A percentile compares a stretch with the other conserved stretches of the same genome.
These are phyloP conservation scores for Pseudocercospora fuligena DNA, from an alignment of 2,329 filamentous ascomycete species.

Conservation along the genomic window DNA sequence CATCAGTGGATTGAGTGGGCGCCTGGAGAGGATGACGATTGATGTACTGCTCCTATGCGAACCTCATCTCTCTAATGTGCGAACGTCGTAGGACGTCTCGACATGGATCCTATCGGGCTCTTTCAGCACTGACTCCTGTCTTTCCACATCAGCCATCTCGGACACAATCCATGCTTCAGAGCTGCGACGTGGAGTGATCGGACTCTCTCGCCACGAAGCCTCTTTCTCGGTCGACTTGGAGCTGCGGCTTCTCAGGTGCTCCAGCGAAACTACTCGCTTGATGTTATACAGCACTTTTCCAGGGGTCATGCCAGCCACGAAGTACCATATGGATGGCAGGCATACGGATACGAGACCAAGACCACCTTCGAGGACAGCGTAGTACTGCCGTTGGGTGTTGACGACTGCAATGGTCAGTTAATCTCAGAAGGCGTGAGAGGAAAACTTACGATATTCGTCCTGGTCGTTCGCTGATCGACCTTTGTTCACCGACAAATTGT, in stretches of 20 bases:
- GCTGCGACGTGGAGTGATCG: conserved; percentile 1
- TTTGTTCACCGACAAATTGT: not conserved
- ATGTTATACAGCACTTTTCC: not conserved
- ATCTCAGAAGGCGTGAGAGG: not conserved
- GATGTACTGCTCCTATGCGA: no score
- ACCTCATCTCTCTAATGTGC: no score
- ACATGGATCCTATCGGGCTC: not conserved
- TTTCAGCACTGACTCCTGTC: not conserved
- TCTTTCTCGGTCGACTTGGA: not conserved
- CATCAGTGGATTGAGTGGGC: no score
- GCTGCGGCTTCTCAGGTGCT: not conserved
- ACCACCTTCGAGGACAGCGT: conserved; percentile 12
- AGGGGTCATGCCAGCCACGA: not conserved
- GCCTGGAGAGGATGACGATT: no score
- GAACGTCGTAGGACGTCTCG: no score
- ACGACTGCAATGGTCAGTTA: not conserved
- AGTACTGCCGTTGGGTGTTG: conserved; percentile 10
- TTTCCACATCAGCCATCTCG: not conserved
- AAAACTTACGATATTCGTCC: no score
- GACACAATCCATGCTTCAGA: conserved; percentile 2
- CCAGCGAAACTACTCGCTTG: not conserved
- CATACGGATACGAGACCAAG: conserved; percentile 12
- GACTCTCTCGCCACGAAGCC: not conserved
- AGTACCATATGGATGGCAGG: conserved; percentile 11
- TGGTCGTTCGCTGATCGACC: not conserved